phyloP scores from a whole-genome alignment of 805 yeast species.

The Tetrapisispora iriomotensis region DNA sequence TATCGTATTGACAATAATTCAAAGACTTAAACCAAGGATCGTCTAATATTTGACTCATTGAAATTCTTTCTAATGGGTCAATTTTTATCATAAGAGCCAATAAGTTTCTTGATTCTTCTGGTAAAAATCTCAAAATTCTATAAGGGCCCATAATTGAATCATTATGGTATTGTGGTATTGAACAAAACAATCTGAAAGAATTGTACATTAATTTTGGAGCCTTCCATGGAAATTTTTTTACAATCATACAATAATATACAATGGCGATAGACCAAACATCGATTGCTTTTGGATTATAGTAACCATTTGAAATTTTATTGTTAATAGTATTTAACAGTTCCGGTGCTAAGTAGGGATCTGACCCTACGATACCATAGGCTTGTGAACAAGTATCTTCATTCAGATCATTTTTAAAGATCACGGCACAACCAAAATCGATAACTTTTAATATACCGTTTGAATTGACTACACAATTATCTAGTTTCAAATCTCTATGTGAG shows the following conservation, averaged over 20 bases:
- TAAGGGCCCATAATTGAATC: conserved; percentile 57
- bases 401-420: conserved; percentile 50
- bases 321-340: conserved; percentile 49
- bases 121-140: conserved; percentile 60
- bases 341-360: conserved; percentile 93
- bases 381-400: conserved; percentile 46
- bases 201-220: conserved; percentile 72
- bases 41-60: conserved; percentile 44
- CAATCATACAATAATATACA: conserved; percentile 81
- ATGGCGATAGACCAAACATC: conserved; percentile 94
- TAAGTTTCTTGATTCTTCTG: conserved; percentile 51
- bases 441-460: conserved; percentile 67
- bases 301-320: neutral
- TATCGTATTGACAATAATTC: conserved; percentile 37
- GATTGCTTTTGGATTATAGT: conserved; percentile 76
- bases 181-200: conserved; percentile 60
- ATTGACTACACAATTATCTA: conserved; percentile 87
- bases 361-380: conserved; percentile 85
- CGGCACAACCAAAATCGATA: conserved; percentile 91
- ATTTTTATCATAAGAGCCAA: conserved; percentile 57
- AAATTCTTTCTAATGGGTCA: conserved; percentile 47
- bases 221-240: conserved; percentile 91
- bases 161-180: conserved; percentile 31
- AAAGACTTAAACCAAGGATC: conserved; percentile 54
- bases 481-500: conserved; percentile 86